phyloP scores from a whole-genome alignment of 441 rosid genomes.

The Macaranga tanarius region DNA sequence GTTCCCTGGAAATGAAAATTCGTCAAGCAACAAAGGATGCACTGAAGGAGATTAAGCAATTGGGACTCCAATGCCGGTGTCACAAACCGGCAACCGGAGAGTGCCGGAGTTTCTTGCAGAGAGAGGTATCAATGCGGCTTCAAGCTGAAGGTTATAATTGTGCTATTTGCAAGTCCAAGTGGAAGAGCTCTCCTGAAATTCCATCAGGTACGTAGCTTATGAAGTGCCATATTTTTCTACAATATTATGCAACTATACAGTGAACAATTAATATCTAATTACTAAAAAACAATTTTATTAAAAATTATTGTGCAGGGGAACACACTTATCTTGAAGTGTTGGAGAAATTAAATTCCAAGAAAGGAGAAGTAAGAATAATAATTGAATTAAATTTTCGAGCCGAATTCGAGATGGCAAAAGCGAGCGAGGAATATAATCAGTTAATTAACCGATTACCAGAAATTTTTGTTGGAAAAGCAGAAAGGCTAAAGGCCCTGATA shows the following conservation, averaged over 20 bases:
- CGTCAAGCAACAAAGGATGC: conserved; percentile 61
- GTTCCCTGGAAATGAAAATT: conserved; percentile 58
- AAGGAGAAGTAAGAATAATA: conserved; percentile 54
- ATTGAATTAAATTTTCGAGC: conserved; percentile 71
- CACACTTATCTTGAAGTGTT: conserved; percentile 71
- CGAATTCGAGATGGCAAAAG: conserved; percentile 81
- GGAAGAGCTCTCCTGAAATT: conserved; percentile 67
- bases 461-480: conserved; percentile 68
- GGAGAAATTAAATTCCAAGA: conserved; percentile 46
- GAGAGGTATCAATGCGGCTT: conserved; percentile 52
- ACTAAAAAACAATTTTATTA: no score
- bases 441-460: conserved; percentile 53
- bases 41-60: conserved; percentile 38
- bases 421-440: conserved; percentile 57
- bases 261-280: no score
- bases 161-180: conserved; percentile 62
- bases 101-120: conserved; percentile 60
- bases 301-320: conserved; percentile 44
- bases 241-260: no score
- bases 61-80: conserved; percentile 49
- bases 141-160: conserved; percentile 57
- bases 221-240: no score
- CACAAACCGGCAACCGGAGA: conserved; percentile 36
- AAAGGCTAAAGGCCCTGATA: conserved; percentile 58
- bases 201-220: conserved; percentile 59